A percentile compares a stretch with the other conserved stretches of the same genome.
These are phyloP conservation scores for Fusarium sp. DNA, from an alignment of 2,329 filamentous ascomycete species.

Conservation along the genomic window DNA sequence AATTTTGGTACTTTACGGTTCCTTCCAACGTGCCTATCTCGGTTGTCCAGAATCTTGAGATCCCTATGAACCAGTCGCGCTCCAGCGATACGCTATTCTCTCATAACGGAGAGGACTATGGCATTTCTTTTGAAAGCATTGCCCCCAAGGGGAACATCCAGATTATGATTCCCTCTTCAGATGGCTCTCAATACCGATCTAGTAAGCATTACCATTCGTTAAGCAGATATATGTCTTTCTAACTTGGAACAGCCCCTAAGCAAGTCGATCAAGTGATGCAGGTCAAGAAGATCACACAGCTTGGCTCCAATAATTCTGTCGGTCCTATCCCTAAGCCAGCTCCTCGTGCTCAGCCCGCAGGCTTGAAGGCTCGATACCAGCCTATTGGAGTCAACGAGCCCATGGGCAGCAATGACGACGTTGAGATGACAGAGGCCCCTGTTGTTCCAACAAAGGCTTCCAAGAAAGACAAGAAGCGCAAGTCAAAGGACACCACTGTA, in stretches of 20 bases:
- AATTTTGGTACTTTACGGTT: conserved; percentile 83
- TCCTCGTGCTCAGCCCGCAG: conserved; percentile 71
- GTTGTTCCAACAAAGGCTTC: conserved; percentile 35
- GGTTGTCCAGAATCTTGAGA: conserved; percentile 70
- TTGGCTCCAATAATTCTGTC: conserved; percentile 55
- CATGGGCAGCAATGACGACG: conserved; percentile 52
- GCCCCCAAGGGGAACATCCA: conserved; percentile 62
- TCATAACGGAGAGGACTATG: conserved; percentile 71
- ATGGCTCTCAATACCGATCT: conserved; percentile 62
- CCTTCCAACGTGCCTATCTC: conserved; percentile 75
- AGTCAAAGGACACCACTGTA: conserved; percentile 36
- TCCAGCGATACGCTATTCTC: conserved; percentile 65
- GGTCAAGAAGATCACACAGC: conserved; percentile 68
- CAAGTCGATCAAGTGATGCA: conserved; percentile 69
- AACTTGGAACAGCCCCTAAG: conserved; percentile 44
- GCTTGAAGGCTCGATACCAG: conserved; percentile 71
- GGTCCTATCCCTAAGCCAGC: conserved; percentile 60
- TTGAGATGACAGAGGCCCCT: conserved; percentile 56
- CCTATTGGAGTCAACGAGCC: conserved; percentile 65
- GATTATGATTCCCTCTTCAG: conserved; percentile 67
- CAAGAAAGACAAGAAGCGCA: conserved; percentile 50
- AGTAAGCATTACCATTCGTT: conserved; percentile 53
- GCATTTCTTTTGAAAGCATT: conserved; percentile 62
- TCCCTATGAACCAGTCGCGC: conserved; percentile 64
- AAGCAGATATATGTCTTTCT: conserved; percentile 12